Base-by-base conservation (phyloP, 306 rosid genomes). In the Quercus glauca region DNA sequence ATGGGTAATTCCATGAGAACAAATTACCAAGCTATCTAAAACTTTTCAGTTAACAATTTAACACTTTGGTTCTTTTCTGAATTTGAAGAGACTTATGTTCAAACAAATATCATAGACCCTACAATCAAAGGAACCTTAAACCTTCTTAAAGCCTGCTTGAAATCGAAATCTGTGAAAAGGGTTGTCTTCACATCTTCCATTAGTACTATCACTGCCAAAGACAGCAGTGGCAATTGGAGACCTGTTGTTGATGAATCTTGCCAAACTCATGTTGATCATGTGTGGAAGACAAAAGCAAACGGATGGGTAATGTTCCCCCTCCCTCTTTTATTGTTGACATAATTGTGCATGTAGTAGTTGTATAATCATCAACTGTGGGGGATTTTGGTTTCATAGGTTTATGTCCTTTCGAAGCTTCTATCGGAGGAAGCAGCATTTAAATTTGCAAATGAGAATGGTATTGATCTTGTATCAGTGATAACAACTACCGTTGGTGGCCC, bases 161-260 rank as follows among this genome's bases (percentile, higher is more conserved):
- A 89, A 77, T 90, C 92, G 19, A 79, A 81, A 83, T 87, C 97
- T 6, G 91, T 93, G 84, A 91, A 86, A 80, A 88, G 86, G 78
- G 97, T 91, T 80, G 89, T 93, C 35, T 83, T 91, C 85, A 93
- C 97, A 55, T 93, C 98, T 84, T 91, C 97, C 21, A 86, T 90
- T 15, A 93, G 97, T 70, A 91, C 97, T 4, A 51, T 91, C 52
- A 90, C 92, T 3, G 97, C 91, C 64, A 87, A 79, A 81, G 92
- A 93, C 19, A 79, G 13, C 56, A 23, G 76, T 75, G 95, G 87
- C 26, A 84, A 78, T 55, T 83, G 90, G 92, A 93, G 68, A 78
- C 33, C 80, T 25, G 13, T 82, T 58, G 97, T 89, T 58, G 93
- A 93, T 80, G 98, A 93, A 79, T 85, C 89, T 58, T 91, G 95